Evolutionary conservation across 2,329 filamentous ascomycete genomes (phyloP).

Genomic region (Zopfia rhizophila): DNA sequence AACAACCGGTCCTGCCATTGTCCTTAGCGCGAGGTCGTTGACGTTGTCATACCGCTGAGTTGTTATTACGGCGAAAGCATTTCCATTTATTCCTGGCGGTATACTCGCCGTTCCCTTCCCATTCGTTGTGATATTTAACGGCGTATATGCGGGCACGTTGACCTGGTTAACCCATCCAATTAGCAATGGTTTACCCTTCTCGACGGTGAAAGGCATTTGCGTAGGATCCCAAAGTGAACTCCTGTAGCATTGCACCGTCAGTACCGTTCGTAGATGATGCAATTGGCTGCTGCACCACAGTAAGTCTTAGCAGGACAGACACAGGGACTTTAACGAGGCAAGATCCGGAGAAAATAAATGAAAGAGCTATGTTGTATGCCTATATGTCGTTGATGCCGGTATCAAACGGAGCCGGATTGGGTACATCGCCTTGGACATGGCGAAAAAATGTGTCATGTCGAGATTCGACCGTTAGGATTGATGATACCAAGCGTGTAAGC

Average conservation of each 20-base stretch:
- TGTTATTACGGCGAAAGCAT: conserved; percentile 14
- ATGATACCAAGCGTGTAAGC: conserved; percentile 20
- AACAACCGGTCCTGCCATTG: conserved; percentile 8
- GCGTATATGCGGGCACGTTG: conserved; percentile 16
- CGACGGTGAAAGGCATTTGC: conserved; percentile 11
- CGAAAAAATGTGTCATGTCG: conserved; percentile 22
- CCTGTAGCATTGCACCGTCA: conserved; percentile 7
- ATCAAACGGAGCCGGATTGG: conserved; percentile 20
- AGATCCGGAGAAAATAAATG: conserved; percentile 16
- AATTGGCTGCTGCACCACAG: conserved; percentile 7
- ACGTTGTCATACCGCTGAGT: conserved; percentile 11
- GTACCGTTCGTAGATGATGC: conserved; percentile 10
- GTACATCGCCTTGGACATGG: conserved; percentile 12
- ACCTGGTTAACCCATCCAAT: conserved; percentile 15
- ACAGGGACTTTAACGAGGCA: conserved; percentile 18
- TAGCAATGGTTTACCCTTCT: conserved; percentile 14
- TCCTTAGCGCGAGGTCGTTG: conserved; percentile 11
- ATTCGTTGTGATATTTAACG: conserved; percentile 15
- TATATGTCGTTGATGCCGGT: conserved; percentile 19
- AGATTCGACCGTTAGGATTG: conserved; percentile 25
- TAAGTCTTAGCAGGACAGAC: conserved; percentile 15
- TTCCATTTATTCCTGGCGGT: conserved; percentile 13
- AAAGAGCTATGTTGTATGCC: conserved; percentile 20
- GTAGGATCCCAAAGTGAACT: conserved; percentile 17
- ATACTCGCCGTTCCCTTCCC: conserved; percentile 13